A percentile compares a stretch with the other conserved stretches of the same genome.
These are phyloP conservation scores for Nepenthes mirabilis DNA, from an alignment of 148 eudicot species.

Conservation along the genomic window DNA sequence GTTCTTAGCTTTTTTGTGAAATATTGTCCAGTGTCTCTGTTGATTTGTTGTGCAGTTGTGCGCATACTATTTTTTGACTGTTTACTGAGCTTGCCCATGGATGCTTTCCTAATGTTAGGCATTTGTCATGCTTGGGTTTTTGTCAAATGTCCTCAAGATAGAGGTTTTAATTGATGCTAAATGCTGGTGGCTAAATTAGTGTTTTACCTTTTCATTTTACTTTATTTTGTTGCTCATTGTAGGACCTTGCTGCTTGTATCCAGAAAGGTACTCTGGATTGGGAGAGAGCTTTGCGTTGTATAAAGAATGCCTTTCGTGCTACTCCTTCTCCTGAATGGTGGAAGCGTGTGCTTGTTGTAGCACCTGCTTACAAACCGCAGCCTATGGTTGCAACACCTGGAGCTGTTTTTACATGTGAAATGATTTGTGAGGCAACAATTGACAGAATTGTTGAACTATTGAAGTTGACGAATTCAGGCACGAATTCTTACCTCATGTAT, in stretches of 20 bases:
- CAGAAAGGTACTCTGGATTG: slow-evolving; percentile 91
- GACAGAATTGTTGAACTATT: slow-evolving; percentile 84
- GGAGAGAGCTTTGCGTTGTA: slow-evolving; percentile 94
- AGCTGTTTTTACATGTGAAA: slow-evolving; percentile 92
- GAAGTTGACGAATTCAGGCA: slow-evolving; percentile 94
- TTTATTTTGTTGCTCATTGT: slow-evolving; percentile 7
- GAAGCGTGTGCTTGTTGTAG: slow-evolving; percentile 88
- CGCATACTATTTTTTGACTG: too few species aligned
- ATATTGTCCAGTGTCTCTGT: too few species aligned
- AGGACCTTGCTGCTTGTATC: slow-evolving; percentile 89
- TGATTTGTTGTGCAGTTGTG: too few species aligned
- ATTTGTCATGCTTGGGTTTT: too few species aligned
- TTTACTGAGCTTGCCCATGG: too few species aligned
- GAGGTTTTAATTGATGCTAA: too few species aligned
- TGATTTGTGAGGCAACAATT: slow-evolving; percentile 89
- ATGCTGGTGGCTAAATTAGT: too few species aligned
- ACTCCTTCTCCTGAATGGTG: slow-evolving; percentile 99
- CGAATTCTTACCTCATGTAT: slow-evolving; percentile 4
- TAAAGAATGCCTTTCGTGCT: slow-evolving; percentile 87
- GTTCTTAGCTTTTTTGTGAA: too few species aligned
- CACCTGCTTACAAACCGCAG: slow-evolving; percentile 57
- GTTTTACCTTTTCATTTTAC: background rate
- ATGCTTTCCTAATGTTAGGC: too few species aligned
- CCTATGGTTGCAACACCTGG: slow-evolving; percentile 61
- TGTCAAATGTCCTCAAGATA: too few species aligned